Base-by-base conservation (phyloP, 169 alveolate genomes). In the Perkinsus olseni region DNA sequence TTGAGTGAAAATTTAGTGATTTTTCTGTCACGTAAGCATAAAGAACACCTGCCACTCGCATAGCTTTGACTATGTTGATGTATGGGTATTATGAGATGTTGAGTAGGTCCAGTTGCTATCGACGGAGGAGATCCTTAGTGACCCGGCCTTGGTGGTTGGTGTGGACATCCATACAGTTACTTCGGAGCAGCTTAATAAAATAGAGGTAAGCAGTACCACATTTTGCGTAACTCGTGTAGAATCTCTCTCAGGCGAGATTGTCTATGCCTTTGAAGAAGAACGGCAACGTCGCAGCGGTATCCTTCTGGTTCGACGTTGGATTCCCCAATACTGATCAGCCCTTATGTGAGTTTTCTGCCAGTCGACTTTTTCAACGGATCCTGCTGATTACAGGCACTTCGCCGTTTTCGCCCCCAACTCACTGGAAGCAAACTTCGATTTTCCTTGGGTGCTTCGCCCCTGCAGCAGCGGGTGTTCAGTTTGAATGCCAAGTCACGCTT, bases 251-350 rank as follows among this genome's bases (percentile, higher is more conserved):
- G 34, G 34, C 34, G 28, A 62, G 31, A 4, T 62, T 62, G 82
- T 62, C 82, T 8, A 62, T 62, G 82, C 82, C 82, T 21, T 28
- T 62, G 1, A 62, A 62, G 17, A 62, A 62, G 82, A 24, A 62
- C 34, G 82, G 82, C 1, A 62, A 62, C 17, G 82, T 62, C 10
- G 82, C 82, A 0, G 82, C 82, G 28, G 82, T 94, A 39, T 50
- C 92, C 21, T 31, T 94, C 10, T 94, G 95, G 95, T 94, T 94
- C n/a, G 95, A 94, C 39, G 93, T 92, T 48, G 94, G 74, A 10
- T 94, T 94, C 31, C 95, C 95, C 3, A 37, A 92, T 31, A 17
- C 50, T 24, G 36, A 48, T 3, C 40, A 24, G 10, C 74, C 20
- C 11, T 40, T 74, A 45, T 36, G 0, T 74, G 38, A 20, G 90